Base-by-base conservation (phyloP, 257 asterid species). In the Buddleja alternifolia region DNA sequence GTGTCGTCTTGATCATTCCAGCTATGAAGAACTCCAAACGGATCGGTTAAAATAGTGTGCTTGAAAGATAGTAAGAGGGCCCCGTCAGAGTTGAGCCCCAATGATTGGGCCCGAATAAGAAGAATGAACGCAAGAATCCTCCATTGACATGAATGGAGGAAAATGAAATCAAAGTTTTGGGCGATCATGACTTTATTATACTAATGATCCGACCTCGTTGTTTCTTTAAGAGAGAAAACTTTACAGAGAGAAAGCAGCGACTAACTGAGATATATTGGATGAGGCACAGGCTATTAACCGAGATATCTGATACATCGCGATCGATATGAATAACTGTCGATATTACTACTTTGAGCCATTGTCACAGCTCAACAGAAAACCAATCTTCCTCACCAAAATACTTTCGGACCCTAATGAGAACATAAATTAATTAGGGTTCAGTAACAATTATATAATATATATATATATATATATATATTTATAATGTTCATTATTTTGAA, bases 1-100 rank as follows among this genome's bases (percentile, higher is more conserved):
- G 86, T 89, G 4, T 72, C 85, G 51, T 78, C 89, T 23, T n/a
- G 48, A 44, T 66, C 34, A 16, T 74, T 79, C 99, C 99, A 93
- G 72, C 44, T 73, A 42, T 71, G 79, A 11, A 93, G 12, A 12
- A 74, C 88, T 0, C 80, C 76, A 6, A 79, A 75, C 4, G 99
- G 96, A 46, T 93, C 99, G 32, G 76, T 73, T 1, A 76, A 42
- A 15, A 93, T 54, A 62, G 53, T 80, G 77, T 67, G 83, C 66
- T 89, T 93, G 73, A 93, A 91, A 0, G 96, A 81, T 17, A 88
- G 78, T 60, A 93, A 62, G 15, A 90, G 69, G 9, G 84, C 42
- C n/a, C 99, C 99, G 77, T 93, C 99, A 23, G 57, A 60, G 81
- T 83, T 85, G 46, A 65, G 16, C 47, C 71, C 71, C 6, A 50